Evolutionary conservation across 1,284 basidiomycete species (phyloP).

Genomic region (Irpex rosettiformis): DNA sequence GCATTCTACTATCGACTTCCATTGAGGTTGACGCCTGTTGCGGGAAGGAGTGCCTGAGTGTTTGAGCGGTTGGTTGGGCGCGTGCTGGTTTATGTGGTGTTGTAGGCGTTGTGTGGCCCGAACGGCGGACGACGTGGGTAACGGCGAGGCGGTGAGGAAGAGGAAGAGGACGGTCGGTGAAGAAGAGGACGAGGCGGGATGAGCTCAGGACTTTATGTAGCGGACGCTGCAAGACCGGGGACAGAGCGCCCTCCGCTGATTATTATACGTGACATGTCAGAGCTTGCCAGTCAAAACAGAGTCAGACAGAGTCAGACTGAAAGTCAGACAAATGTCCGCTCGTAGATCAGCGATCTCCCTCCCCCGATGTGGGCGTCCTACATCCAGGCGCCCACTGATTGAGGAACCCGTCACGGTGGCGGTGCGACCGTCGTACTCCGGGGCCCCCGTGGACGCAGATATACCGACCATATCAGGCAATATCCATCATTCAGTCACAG

Average conservation of each 20-base stretch:
- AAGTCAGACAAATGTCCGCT: too few species aligned
- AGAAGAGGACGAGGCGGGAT: neutral
- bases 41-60: conserved; percentile 8
- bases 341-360: neutral
- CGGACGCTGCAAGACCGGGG: conserved; percentile 11
- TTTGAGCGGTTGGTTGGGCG: neutral
- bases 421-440: neutral
- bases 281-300: conserved; percentile 36
- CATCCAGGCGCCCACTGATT: neutral
- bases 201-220: conserved; percentile 8
- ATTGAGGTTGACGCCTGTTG: conserved; percentile 12
- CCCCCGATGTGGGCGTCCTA: neutral
- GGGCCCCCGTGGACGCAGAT: neutral
- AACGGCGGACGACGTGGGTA: conserved; percentile 10
- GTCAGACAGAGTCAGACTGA: too few species aligned
- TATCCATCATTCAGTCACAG: neutral
- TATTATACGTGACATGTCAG: neutral
- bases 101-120: neutral
- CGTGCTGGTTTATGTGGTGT: neutral
- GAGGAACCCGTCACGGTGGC: neutral
- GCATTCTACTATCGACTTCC: conserved; percentile 18
- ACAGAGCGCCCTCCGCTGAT: conserved; percentile 11
- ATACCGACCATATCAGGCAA: neutral
- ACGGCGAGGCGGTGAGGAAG: conserved; percentile 24
- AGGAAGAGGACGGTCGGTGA: conserved; percentile 35